Evolutionary conservation across 441 rosid genomes (phyloP), one percentile per base, ranked within the genome.

Genomic region (Dalechampia spathulata): DNA sequence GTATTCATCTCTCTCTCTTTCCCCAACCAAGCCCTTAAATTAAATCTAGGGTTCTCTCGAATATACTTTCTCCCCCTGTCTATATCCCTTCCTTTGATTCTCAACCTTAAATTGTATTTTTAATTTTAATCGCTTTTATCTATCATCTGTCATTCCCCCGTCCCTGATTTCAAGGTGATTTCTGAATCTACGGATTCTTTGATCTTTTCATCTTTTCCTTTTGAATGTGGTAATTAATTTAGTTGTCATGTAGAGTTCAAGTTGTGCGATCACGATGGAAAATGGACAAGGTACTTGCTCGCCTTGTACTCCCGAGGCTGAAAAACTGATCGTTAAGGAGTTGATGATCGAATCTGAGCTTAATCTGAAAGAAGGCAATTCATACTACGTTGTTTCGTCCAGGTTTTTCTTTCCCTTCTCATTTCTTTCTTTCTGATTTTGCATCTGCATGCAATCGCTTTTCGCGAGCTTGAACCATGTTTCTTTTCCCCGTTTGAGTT

Each of bases 301-400:
- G 66, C 87, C 93, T 4, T 71, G 70, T 60, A 68, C 89, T 55
- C 81, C 79, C 5, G 76, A 81, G 32, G 85, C 83, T 51, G 95
- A 93, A 78, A 83, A 63, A 62, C 83, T 63, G 74, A 74, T 87
- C 63, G 71, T 93, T 7, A 52, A 66, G 44, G 80, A 78, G 56
- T 64, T 93, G 64, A 69, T 34, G 49, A 52, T 46, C 44, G 75
- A 83, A 75, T 82, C 95, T 5, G 91, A 87, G 45, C 66, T 32
- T 42, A 60, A 70, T 70, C 64, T 83, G 75, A 79, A 72, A 57
- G 85, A 85, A 50, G 97, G 96, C 63, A 82, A 85, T 68, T 61
- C 79, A 66, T 89, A 82, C 62, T 89, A 73, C 69, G 77, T 93
- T 27, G 66, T 85, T 69, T 93, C 97, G 8, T 43, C 67, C 58